Percentiles rank a stretch among this genome's conserved stretches.
These are phyloP conservation scores for Ogataea thermomethanolica DNA, from an alignment of 805 yeast species.

Conservation along the genomic window DNA sequence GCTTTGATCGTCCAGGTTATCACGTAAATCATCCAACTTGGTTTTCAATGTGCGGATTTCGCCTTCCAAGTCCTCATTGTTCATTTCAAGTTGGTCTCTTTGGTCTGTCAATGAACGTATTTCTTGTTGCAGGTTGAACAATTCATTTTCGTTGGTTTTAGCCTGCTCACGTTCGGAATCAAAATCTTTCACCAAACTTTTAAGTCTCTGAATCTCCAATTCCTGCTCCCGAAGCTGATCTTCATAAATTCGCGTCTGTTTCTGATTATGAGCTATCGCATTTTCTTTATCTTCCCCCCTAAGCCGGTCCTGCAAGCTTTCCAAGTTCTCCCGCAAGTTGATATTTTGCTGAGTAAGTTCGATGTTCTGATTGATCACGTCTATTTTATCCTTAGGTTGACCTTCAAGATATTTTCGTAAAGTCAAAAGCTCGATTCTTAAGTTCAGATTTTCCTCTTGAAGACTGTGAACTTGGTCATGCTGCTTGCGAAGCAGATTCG, in stretches of 20 bases:
- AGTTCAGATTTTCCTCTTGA: conserved; percentile 41
- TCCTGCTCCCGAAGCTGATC: conserved; percentile 3
- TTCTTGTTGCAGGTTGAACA: conserved; percentile 14
- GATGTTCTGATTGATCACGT: conserved; percentile 36
- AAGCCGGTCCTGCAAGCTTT: background rate
- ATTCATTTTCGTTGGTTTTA: conserved; percentile 10
- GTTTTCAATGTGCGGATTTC: conserved; percentile 5
- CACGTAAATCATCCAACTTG: conserved; percentile 6
- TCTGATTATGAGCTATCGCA: conserved; percentile 4
- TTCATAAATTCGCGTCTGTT: conserved; percentile 8
- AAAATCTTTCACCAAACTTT: conserved; percentile 1
- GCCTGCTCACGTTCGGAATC: conserved; percentile 8
- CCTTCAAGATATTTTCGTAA: conserved; percentile 37
- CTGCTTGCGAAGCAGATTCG: conserved; percentile 27
- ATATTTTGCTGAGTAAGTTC: conserved; percentile 31
- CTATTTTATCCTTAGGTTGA: conserved; percentile 41
- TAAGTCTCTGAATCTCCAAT: no score
- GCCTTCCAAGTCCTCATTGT: conserved; percentile 10
- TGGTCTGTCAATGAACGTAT: conserved; percentile 9
- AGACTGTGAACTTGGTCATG: conserved; percentile 27
- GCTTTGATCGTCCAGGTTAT: conserved; percentile 7
- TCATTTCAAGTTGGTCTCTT: conserved; percentile 15
- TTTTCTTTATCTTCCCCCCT: conserved; percentile 13
- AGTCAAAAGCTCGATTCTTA: conserved; percentile 41
- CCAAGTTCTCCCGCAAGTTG: conserved; percentile 8